Conservation (phyloP, 2,329 filamentous ascomycete genomes). For the Fusarium camptoceras region DNA sequence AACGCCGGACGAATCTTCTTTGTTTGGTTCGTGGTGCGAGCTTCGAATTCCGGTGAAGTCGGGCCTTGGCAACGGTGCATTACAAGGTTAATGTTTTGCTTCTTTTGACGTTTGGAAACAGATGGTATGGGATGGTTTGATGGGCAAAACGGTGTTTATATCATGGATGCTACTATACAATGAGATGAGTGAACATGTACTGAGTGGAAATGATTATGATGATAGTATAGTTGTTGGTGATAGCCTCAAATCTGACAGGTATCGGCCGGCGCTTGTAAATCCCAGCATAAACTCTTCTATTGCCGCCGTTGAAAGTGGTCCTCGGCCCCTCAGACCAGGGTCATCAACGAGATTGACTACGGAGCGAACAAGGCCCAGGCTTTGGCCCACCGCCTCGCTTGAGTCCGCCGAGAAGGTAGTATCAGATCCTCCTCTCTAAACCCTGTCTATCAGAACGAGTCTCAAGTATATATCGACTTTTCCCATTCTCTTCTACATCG, state of each 20-base stretch:
- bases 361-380: slow-evolving; percentile 20
- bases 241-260: neutral
- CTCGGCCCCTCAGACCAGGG: slow-evolving; percentile 15
- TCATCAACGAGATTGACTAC: slow-evolving; percentile 27
- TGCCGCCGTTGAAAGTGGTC: slow-evolving; percentile 20
- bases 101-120: slow-evolving; percentile 10
- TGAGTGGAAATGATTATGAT: neutral
- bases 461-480: slow-evolving; percentile 43
- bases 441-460: slow-evolving; percentile 22
- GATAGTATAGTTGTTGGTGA: neutral
- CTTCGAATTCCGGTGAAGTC: slow-evolving; percentile 48
- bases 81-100: neutral
- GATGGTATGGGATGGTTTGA: slow-evolving; percentile 16
- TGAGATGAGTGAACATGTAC: neutral
- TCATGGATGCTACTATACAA: neutral
- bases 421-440: slow-evolving; percentile 32
- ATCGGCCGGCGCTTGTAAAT: slow-evolving; percentile 30
- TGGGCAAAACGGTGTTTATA: neutral
- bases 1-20: slow-evolving; percentile 6
- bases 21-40: slow-evolving; percentile 26
- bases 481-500: neutral
- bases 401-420: slow-evolving; percentile 12
- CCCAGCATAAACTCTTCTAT: slow-evolving; percentile 6
- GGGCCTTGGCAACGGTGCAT: slow-evolving; percentile 39
- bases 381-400: slow-evolving; percentile 20